phyloP scores from a whole-genome alignment of 129 eudicot species.

The Artemisia tridentata region DNA sequence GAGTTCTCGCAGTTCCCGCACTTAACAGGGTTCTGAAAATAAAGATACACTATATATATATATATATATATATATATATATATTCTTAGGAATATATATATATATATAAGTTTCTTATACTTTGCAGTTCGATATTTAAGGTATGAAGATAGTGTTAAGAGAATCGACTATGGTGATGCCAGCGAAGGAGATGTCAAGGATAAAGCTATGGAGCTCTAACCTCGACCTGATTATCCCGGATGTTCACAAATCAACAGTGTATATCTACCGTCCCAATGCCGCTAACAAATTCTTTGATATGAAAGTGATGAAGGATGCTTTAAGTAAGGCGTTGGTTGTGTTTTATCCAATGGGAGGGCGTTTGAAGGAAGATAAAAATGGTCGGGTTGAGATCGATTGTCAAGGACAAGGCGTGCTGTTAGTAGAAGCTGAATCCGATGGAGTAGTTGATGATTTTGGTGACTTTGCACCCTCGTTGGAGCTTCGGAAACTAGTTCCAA shows the following conservation, averaged over 20 bases:
- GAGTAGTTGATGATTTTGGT: neutral
- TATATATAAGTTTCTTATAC: no score
- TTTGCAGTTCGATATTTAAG: neutral
- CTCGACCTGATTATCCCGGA: neutral
- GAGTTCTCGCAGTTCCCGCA: no score
- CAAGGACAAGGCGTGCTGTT: slow-evolving; percentile 13
- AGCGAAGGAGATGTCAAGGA: neutral
- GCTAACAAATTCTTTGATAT: neutral
- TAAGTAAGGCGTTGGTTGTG: slow-evolving; percentile 9
- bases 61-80: no score
- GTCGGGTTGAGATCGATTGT: neutral
- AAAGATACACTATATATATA: no score
- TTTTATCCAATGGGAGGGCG: slow-evolving; percentile 2
- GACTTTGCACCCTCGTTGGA: neutral
- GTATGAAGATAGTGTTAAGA: slow-evolving; percentile 5
- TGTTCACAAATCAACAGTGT: neutral
- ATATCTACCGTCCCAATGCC: slow-evolving; percentile 1
- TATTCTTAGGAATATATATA: no score
- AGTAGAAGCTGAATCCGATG: slow-evolving; percentile 5
- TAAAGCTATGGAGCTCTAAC: slow-evolving; percentile 2
- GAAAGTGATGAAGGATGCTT: neutral
- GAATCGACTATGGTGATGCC: slow-evolving; percentile 1
- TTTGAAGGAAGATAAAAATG: slow-evolving; percentile 1
- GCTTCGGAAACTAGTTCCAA: neutral
- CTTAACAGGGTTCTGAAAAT: no score